Percentiles rank a stretch among this genome's conserved stretches.
These are phyloP conservation scores for Scolecobasidium constrictum DNA, from an alignment of 2,329 filamentous ascomycete species.

Conservation along the genomic window DNA sequence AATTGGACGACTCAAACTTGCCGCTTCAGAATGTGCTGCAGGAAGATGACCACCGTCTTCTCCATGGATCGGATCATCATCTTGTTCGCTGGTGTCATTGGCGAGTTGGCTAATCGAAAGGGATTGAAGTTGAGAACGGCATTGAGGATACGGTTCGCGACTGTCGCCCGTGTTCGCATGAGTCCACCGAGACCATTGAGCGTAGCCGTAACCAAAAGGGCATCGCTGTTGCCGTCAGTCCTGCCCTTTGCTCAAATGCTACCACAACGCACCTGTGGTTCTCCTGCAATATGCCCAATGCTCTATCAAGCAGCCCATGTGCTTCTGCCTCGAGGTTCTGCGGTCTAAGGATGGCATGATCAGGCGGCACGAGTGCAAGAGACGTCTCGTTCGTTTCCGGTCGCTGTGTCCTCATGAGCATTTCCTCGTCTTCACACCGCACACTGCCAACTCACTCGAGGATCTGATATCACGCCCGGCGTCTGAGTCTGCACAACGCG, in stretches of 20 bases:
- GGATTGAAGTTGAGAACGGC: constrained; percentile 88
- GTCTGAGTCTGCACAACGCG: constrained; percentile 88
- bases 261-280: constrained; percentile 57
- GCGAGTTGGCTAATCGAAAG: constrained; percentile 64
- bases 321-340: constrained; percentile 86
- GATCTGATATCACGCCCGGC: constrained; percentile 68
- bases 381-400: constrained; percentile 75
- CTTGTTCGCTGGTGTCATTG: constrained; percentile 66
- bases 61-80: constrained; percentile 90
- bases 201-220: constrained; percentile 79
- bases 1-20: constrained; percentile 27
- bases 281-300: constrained; percentile 77
- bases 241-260: neutral
- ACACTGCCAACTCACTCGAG: constrained; percentile 51
- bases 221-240: constrained; percentile 50
- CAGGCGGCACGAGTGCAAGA: constrained; percentile 70
- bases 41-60: constrained; percentile 74
- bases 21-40: constrained; percentile 75
- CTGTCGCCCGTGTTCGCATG: constrained; percentile 68
- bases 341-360: constrained; percentile 69
- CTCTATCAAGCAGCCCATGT: constrained; percentile 77
- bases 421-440: constrained; percentile 1
- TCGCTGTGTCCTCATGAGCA: constrained; percentile 37
- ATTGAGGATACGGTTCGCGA: constrained; percentile 76
- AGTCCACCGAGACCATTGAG: constrained; percentile 79